These are phyloP conservation scores for Thermomyces lanuginosus DNA, from an alignment of 2,329 filamentous ascomycete genomes.

Conservation along the genomic window DNA sequence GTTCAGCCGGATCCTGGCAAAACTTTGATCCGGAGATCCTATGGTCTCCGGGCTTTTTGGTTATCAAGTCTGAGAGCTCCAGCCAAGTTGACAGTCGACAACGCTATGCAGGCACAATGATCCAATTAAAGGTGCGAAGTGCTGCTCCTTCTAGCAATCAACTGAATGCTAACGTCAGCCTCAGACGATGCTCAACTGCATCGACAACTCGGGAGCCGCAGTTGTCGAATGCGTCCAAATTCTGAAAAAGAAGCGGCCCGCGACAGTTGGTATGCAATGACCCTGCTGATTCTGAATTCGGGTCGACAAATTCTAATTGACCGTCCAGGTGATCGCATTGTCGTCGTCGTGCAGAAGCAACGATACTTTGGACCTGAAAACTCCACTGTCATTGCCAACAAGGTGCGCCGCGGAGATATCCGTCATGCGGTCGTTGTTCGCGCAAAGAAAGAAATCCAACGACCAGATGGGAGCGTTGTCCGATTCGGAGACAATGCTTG, in stretches of 20 bases:
- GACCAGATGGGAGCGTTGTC: constrained; percentile 76
- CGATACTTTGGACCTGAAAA: constrained; percentile 57
- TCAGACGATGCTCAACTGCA: constrained; percentile 95
- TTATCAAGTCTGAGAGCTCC: no score
- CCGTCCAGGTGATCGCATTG: constrained; percentile 77
- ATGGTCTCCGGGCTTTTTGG: no score
- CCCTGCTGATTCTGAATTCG: background rate
- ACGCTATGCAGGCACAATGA: constrained; percentile 49
- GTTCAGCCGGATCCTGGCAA: no score
- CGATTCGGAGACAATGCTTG: constrained; percentile 97
- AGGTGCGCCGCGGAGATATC: constrained; percentile 92
- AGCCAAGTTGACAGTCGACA: no score
- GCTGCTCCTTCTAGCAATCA: constrained; percentile 1
- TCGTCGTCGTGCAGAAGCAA: constrained; percentile 95
- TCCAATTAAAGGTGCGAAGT: constrained; percentile 58
- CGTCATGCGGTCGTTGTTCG: constrained; percentile 90
- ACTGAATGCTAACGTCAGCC: constrained; percentile 5
- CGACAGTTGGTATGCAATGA: constrained; percentile 58
- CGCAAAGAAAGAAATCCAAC: constrained; percentile 71
- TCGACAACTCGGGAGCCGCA: constrained; percentile 97
- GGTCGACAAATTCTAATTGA: background rate
- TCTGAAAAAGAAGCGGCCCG: constrained; percentile 69
- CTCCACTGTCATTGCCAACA: constrained; percentile 63
- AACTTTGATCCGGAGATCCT: no score
- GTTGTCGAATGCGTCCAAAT: constrained; percentile 93